A percentile compares a stretch with the other conserved stretches of the same genome.
Conservation (phyloP, 345 rosid species). For the Cochlearia excelsa region DNA sequence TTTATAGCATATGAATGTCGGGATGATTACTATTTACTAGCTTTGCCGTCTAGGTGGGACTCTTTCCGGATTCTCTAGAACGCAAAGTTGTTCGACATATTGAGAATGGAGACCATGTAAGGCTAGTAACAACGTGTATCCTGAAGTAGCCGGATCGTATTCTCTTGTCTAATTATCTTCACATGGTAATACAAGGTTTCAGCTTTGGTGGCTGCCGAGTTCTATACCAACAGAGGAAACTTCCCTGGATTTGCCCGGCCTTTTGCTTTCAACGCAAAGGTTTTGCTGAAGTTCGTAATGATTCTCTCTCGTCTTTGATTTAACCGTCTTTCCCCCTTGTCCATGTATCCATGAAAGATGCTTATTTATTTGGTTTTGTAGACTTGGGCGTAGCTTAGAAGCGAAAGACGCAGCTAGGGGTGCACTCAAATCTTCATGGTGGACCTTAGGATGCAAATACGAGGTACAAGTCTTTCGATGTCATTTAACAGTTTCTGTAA, state of each 20-base stretch:
- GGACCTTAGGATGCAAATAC: constrained; percentile 84
- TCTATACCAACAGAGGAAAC: constrained; percentile 64
- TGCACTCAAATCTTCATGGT: constrained; percentile 88
- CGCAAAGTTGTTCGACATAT: constrained; percentile 69
- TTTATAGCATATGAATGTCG: background rate
- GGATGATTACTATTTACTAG: constrained; percentile 12
- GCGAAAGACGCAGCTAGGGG: constrained; percentile 95
- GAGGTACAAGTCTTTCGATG: constrained; percentile 39
- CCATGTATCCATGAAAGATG: background rate
- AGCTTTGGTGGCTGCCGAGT: constrained; percentile 88
- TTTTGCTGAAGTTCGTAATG: constrained; percentile 62
- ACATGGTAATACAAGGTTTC: constrained; percentile 56
- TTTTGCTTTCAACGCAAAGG: constrained; percentile 68
- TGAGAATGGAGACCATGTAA: constrained; percentile 67
- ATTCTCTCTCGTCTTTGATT: constrained; percentile 15
- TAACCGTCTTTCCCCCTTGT: constrained; percentile 2
- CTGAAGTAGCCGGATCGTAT: constrained; percentile 8
- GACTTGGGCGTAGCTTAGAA: constrained; percentile 67
- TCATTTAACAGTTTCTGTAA: background rate
- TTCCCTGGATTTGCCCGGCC: constrained; percentile 88
- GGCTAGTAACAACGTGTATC: constrained; percentile 31
- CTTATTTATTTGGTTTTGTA: constrained; percentile 26
- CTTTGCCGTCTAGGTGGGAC: constrained; percentile 56
- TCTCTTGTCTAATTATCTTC: constrained; percentile 22
- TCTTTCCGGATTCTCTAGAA: constrained; percentile 82